phyloP scores from a whole-genome alignment of 306 rosid species.

The Mucuna pruriens region DNA sequence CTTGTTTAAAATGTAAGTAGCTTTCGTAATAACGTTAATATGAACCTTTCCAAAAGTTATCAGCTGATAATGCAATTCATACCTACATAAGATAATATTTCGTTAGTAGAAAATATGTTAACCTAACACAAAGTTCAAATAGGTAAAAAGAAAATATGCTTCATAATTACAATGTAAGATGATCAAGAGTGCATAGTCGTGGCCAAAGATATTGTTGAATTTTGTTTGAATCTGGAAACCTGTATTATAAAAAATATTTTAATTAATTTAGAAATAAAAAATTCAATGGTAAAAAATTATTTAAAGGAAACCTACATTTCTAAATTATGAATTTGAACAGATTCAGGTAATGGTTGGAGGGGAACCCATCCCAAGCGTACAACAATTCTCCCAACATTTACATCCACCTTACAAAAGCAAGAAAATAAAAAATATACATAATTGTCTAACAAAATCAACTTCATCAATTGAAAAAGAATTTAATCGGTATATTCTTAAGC shows the following conservation, averaged over 20 bases:
- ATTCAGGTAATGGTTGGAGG: conserved; percentile 69
- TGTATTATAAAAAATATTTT: conserved; percentile 22
- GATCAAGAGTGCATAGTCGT: conserved; percentile 54
- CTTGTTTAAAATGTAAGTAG: too few relatives aligned
- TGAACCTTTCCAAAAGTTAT: conserved; percentile 88
- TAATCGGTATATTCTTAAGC: background rate
- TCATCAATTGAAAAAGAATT: background rate
- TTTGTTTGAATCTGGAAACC: conserved; percentile 61
- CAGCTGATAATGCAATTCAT: conserved; percentile 77
- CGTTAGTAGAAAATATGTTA: background rate
- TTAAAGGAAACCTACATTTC: conserved; percentile 55
- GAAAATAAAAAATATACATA: background rate
- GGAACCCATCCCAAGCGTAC: conserved; percentile 93
- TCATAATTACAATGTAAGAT: conserved; percentile 49
- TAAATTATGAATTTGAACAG: conserved; percentile 59
- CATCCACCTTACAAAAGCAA: conserved; percentile 61
- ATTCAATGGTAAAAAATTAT: background rate
- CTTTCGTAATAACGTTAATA: background rate
- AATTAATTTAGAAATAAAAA: background rate
- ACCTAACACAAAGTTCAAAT: background rate
- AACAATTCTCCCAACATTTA: conserved; percentile 81
- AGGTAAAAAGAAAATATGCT: background rate
- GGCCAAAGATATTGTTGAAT: conserved; percentile 85
- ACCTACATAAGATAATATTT: conserved; percentile 45
- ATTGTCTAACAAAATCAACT: background rate